A percentile compares a stretch with the other conserved stretches of the same genome.
Conservation (phyloP, 768 basidiomycete genomes). For the Sarcomyxa edulis region DNA sequence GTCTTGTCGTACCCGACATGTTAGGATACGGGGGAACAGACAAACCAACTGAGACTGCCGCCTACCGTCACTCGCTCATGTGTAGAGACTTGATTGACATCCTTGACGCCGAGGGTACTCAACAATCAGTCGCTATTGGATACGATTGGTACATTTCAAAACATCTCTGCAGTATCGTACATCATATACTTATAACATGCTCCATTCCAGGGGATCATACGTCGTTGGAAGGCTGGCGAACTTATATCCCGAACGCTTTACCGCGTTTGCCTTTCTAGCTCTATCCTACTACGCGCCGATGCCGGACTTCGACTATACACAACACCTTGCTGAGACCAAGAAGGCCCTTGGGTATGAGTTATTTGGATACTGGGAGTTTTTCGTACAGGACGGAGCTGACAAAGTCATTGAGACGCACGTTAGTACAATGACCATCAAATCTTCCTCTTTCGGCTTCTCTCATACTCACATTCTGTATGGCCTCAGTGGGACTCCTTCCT, state of each 20-base stretch:
- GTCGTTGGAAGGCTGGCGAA: constrained; percentile 32
- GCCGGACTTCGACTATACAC: constrained; percentile 12
- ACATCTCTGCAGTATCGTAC: too few relatives aligned
- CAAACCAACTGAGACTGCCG: constrained; percentile 32
- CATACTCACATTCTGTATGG: not conserved
- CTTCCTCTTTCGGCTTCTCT: not conserved
- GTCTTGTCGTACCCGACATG: constrained; percentile 44
- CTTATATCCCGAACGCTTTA: constrained; percentile 30
- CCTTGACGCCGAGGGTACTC: constrained; percentile 28
- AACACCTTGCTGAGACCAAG: constrained; percentile 14
- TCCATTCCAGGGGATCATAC: constrained; percentile 27
- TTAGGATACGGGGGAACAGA: constrained; percentile 48
- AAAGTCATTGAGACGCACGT: constrained; percentile 32
- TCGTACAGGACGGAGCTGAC: constrained; percentile 25
- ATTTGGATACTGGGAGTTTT: constrained; percentile 32
- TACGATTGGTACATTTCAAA: constrained; percentile 34
- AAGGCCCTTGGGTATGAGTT: constrained; percentile 21
- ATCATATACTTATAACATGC: not conserved
- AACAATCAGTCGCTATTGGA: constrained; percentile 30
- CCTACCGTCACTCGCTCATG: constrained; percentile 29
- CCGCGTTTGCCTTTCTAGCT: constrained; percentile 33
- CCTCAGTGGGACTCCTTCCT: constrained; percentile 34
- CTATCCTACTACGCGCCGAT: constrained; percentile 28
- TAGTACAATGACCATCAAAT: too few relatives aligned
- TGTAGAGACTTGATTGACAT: constrained; percentile 36